Evolutionary conservation across 1,139 yeast genomes (phyloP).

Genomic region (Debaryomyces sp.): DNA sequence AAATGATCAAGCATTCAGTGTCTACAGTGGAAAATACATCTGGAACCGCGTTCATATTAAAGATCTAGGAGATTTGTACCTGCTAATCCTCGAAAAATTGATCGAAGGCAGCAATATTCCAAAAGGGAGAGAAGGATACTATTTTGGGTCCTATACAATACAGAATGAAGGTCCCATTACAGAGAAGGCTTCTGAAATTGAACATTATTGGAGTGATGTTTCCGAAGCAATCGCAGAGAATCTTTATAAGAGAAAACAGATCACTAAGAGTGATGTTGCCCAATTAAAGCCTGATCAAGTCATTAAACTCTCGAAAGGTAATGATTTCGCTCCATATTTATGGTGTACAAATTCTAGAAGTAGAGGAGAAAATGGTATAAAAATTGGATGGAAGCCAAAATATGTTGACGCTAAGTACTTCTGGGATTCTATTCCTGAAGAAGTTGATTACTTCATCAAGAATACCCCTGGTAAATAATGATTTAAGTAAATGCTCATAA

Average conservation of each 20-base stretch:
- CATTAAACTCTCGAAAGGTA: constrained; percentile 17
- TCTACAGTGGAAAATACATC: constrained; percentile 33
- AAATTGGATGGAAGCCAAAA: constrained; percentile 29
- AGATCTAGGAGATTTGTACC: constrained; percentile 39
- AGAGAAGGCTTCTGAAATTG: constrained; percentile 21
- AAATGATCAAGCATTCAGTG: constrained; percentile 29
- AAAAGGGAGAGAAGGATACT: constrained; percentile 38
- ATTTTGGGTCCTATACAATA: constrained; percentile 31
- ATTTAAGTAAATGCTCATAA: no score
- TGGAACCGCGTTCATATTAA: constrained; percentile 43
- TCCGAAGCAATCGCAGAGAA: constrained; percentile 24
- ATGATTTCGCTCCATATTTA: constrained; percentile 23
- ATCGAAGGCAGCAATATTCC: constrained; percentile 24
- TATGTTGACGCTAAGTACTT: constrained; percentile 16
- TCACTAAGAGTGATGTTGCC: constrained; percentile 20
- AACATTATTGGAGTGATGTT: constrained; percentile 38
- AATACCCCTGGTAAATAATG: constrained; percentile 3
- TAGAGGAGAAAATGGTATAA: constrained; percentile 29
- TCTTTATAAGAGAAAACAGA: constrained; percentile 17
- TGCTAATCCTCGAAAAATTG: constrained; percentile 24
- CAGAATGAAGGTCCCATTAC: constrained; percentile 19
- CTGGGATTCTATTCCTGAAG: constrained; percentile 20
- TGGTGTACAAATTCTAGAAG: constrained; percentile 37
- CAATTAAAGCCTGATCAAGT: constrained; percentile 20
- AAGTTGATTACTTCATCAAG: constrained; percentile 17